Base-by-base conservation (phyloP, 1,284 basidiomycete genomes). In the Puccinia hordei region DNA sequence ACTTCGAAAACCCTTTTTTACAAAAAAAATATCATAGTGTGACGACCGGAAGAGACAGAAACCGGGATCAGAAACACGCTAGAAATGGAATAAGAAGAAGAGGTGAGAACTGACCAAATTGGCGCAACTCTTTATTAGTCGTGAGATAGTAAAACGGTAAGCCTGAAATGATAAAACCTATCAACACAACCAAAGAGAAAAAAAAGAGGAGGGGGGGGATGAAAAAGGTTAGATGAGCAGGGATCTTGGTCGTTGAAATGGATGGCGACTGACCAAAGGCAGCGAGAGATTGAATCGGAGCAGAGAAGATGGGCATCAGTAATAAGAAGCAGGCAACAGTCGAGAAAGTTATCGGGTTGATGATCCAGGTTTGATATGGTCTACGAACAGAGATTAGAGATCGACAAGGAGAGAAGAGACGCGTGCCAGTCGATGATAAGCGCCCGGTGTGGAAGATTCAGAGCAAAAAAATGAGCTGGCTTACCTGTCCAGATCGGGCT, bases 231-330 rank as follows among this genome's bases (percentile, higher is more conserved):
- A 22, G 6, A 74, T 61, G 38, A 46, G 15, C 12, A 30, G 12
- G 2, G 41, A 17, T 27, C 5, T 41, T n/a, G 1, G 65, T 4
- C 38, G 38, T 41, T 41, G 38, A 41, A 41, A 12, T 41, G 12
- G 13, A 19, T 22, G 10, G 1, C 33, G 61, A 87, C 90, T 82
- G 83, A 95, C 94, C 90, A 81, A 95, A 89, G 1, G 94, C 94
- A 1, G 93, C 91, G 3, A 93, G 86, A 0, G 94, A 94, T 85
- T 98, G 92, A 33, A 92, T 86, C 0, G 96, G 97, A 19, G 95
- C 95, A 1, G 94, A 94, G 81, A 97, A 92, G 74, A 97, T 89
- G 2, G 95, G 95, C 93, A 99, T 98, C 83, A 92, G 91, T 6
- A 99, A 87, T 73, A 99, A 88, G 87, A 98, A 98, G 81, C 97